phyloP scores from a whole-genome alignment of 116 monocot species.

The Phalaenopsis hybrid region DNA sequence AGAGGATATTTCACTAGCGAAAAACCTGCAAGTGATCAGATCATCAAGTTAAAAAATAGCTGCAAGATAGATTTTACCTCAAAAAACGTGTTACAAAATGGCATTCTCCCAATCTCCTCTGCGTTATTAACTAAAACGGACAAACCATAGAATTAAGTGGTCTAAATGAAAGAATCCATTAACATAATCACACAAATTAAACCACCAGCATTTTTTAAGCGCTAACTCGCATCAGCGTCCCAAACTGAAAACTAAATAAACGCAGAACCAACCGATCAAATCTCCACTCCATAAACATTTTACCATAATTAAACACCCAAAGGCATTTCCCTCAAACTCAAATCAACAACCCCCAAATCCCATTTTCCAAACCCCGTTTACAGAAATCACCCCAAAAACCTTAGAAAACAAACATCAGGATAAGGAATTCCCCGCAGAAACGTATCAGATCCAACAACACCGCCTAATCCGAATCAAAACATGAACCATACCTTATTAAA shows the following conservation, averaged over 20 bases:
- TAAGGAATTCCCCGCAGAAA: not conserved
- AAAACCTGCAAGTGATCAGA: not conserved
- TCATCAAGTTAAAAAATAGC: not conserved
- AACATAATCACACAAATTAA: not conserved
- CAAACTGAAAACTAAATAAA: not conserved
- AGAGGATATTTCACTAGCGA: not conserved
- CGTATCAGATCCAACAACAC: constrained; percentile 1
- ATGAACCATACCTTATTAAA: constrained; percentile 69
- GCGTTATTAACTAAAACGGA: not conserved
- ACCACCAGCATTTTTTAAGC: too few species aligned
- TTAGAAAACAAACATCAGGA: not conserved
- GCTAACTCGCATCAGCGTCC: not conserved
- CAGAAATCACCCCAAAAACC: not conserved
- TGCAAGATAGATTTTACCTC: not conserved
- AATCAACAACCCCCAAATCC: not conserved
- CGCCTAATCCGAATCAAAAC: not conserved
- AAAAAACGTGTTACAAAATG: not conserved
- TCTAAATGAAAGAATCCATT: not conserved
- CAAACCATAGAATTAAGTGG: not conserved
- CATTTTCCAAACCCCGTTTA: not conserved
- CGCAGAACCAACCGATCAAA: not conserved
- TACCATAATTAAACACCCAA: constrained; percentile 2
- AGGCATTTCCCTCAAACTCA: not conserved
- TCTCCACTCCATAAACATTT: not conserved
- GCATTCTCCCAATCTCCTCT: not conserved